These are phyloP conservation scores for Diddensiella santjacobensis DNA, from an alignment of 805 yeast genomes.

Conservation along the genomic window DNA sequence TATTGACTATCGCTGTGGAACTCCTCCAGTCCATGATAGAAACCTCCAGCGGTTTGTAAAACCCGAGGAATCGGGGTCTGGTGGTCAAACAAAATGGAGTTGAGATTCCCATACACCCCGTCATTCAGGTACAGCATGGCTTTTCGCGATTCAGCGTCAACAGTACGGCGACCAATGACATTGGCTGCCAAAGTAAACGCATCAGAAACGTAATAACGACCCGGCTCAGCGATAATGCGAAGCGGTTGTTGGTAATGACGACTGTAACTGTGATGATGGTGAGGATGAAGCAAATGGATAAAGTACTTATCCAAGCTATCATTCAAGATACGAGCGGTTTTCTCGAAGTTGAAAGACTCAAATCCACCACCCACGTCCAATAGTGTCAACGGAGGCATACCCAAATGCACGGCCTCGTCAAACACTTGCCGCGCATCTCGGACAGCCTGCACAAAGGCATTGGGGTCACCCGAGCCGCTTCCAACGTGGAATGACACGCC, in stretches of 20 bases:
- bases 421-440: constrained; percentile 67
- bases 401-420: constrained; percentile 48
- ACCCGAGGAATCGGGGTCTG: constrained; percentile 72
- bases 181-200: constrained; percentile 83
- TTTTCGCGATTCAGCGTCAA: constrained; percentile 34
- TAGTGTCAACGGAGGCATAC: constrained; percentile 44
- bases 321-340: constrained; percentile 56
- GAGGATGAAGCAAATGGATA: constrained; percentile 12
- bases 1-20: constrained; percentile 14
- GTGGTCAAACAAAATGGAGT: constrained; percentile 90
- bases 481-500: constrained; percentile 98
- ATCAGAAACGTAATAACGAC: constrained; percentile 79
- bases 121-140: constrained; percentile 87
- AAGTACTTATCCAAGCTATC: constrained; percentile 55
- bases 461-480: constrained; percentile 78
- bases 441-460: constrained; percentile 65
- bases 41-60: constrained; percentile 51
- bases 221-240: constrained; percentile 84
- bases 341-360: constrained; percentile 52
- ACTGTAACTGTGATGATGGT: too few species aligned
- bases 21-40: constrained; percentile 34
- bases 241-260: constrained; percentile 20
- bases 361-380: constrained; percentile 96
- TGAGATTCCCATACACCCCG: constrained; percentile 93
- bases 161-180: constrained; percentile 71